These are phyloP conservation scores for Dothidotthia symphoricarpi DNA, from an alignment of 2,329 filamentous ascomycete species.

Conservation along the genomic window DNA sequence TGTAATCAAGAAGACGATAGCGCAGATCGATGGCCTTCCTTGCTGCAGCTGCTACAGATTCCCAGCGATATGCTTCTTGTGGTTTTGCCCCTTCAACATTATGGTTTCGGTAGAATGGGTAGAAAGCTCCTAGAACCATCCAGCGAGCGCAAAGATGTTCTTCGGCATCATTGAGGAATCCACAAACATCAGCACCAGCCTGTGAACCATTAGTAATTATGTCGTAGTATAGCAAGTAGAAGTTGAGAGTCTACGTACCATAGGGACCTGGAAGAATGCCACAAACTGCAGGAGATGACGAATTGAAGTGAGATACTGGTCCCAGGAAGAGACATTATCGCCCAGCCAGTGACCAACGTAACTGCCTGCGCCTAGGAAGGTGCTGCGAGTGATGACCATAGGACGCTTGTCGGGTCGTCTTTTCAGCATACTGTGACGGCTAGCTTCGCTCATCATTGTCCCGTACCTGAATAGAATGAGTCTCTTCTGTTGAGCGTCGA, in stretches of 20 bases:
- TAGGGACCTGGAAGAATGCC: conserved; percentile 48
- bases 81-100: conserved; percentile 60
- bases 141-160: conserved; percentile 71
- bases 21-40: conserved; percentile 67
- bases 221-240: too few relatives aligned
- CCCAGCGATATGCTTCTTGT: conserved; percentile 60
- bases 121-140: conserved; percentile 69
- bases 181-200: conserved; percentile 65
- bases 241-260: conserved; percentile 25
- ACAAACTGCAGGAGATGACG: conserved; percentile 46
- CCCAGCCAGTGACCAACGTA: conserved; percentile 61
- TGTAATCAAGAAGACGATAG: conserved; percentile 75
- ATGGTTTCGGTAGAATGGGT: conserved; percentile 73
- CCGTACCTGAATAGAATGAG: conserved; percentile 52
- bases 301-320: conserved; percentile 44
- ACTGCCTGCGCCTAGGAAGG: conserved; percentile 68
- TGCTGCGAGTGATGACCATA: conserved; percentile 73
- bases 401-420: conserved; percentile 65
- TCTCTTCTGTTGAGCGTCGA: conserved; percentile 59
- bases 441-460: conserved; percentile 68
- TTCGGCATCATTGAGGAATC: conserved; percentile 65
- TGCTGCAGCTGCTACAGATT: conserved; percentile 62
- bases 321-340: conserved; percentile 51
- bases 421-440: conserved; percentile 65
- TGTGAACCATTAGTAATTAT: conserved; percentile 3